Evolutionary conservation across 352 stramenopile species (phyloP).

Genomic region (Thraustochytrium striatum): DNA sequence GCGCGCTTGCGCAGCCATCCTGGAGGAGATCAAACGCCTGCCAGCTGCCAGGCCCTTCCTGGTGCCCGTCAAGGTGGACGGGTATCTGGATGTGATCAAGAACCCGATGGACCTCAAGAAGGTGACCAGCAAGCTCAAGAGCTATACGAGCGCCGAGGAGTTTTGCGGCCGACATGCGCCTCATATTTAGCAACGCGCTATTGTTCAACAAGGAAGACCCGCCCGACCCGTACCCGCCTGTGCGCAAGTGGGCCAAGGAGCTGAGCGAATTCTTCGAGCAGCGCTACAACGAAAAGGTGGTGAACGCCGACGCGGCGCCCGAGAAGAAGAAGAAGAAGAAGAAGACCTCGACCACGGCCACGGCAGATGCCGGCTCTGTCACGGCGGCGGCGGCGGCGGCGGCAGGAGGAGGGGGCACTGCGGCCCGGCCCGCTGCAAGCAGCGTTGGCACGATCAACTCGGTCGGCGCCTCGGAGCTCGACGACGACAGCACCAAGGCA

Average conservation of each 20-base stretch:
- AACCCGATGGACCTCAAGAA: constrained; percentile 78
- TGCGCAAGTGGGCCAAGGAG: constrained; percentile 40
- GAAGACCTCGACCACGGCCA: too few relatives aligned
- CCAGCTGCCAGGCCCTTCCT: not conserved
- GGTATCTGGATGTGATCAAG: constrained; percentile 33
- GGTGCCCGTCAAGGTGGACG: not conserved
- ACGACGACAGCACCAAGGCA: too few relatives aligned
- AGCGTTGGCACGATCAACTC: too few relatives aligned
- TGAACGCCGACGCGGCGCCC: not conserved
- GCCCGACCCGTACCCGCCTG: not conserved
- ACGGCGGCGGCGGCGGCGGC: too few relatives aligned
- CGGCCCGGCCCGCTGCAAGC: too few relatives aligned
- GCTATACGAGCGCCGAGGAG: constrained; percentile 68
- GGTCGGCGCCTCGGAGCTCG: too few relatives aligned
- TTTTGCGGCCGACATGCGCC: constrained; percentile 67
- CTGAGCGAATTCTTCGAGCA: constrained; percentile 15
- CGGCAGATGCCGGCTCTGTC: too few relatives aligned
- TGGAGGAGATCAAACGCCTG: constrained; percentile 12
- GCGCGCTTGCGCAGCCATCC: not conserved
- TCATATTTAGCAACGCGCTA: constrained; percentile 80
- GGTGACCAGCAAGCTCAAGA: constrained; percentile 63
- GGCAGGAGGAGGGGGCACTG: too few relatives aligned
- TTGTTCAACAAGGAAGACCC: constrained; percentile 63
- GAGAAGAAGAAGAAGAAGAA: constrained; percentile 33
- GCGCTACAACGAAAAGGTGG: constrained; percentile 18